Evolutionary conservation across 768 basidiomycete genomes (phyloP).

Genomic region (Suillus decipiens): DNA sequence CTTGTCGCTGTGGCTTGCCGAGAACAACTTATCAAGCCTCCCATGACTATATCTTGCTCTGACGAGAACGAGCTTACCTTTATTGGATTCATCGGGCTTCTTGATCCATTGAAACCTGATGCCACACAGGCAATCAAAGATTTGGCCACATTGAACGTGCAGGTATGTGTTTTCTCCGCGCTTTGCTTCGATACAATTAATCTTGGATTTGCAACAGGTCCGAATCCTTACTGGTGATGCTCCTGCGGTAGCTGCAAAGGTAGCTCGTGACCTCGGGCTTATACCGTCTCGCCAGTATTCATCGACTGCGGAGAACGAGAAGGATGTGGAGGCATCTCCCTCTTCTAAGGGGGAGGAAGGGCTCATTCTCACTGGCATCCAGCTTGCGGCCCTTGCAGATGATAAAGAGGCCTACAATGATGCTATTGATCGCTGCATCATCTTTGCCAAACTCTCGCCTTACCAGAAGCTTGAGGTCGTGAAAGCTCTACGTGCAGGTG

Average conservation of each 20-base stretch:
- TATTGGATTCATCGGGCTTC: slow-evolving; percentile 31
- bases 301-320: slow-evolving; percentile 8
- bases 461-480: slow-evolving; percentile 36
- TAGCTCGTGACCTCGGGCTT: slow-evolving; percentile 38
- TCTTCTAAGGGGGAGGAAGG: slow-evolving; percentile 21
- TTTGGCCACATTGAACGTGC: slow-evolving; percentile 30
- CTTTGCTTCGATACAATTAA: slow-evolving; percentile 12
- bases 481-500: slow-evolving; percentile 29
- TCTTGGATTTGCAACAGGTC: slow-evolving; percentile 19
- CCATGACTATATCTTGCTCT: slow-evolving; percentile 18
- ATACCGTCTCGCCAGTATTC: slow-evolving; percentile 15
- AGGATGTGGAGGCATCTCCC: slow-evolving; percentile 29
- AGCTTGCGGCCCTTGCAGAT: slow-evolving; percentile 30
- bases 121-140: slow-evolving; percentile 32
- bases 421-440: slow-evolving; percentile 32
- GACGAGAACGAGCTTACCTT: slow-evolving; percentile 33
- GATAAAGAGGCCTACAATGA: slow-evolving; percentile 27
- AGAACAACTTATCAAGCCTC: slow-evolving; percentile 19
- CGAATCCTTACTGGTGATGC: slow-evolving; percentile 39
- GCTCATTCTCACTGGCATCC: slow-evolving; percentile 31
- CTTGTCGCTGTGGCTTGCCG: slow-evolving; percentile 33
- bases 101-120: slow-evolving; percentile 34
- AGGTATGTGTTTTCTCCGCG: slow-evolving; percentile 19
- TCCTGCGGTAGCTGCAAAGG: slow-evolving; percentile 38
- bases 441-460: slow-evolving; percentile 34